phyloP scores from a whole-genome alignment of 2,329 filamentous ascomycete species.

The Zymoseptoria tritici region DNA sequence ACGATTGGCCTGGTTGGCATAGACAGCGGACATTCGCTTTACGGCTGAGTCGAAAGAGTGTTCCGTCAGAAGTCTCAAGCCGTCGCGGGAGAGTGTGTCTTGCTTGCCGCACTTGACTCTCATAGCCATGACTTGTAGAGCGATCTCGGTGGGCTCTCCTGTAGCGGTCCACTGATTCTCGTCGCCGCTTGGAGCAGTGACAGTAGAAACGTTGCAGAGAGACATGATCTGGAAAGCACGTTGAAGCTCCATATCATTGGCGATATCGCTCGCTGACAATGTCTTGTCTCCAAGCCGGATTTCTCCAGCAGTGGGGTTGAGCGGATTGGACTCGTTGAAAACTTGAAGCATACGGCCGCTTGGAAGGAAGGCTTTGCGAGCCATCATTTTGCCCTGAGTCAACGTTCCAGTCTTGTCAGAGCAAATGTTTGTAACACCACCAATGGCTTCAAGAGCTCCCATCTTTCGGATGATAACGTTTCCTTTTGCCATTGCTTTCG shows the following conservation, averaged over 20 bases:
- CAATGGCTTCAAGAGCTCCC: slow-evolving; percentile 56
- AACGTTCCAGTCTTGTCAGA: slow-evolving; percentile 62
- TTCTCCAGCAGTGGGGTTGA: slow-evolving; percentile 42
- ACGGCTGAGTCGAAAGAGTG: slow-evolving; percentile 30
- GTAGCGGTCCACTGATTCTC: slow-evolving; percentile 53
- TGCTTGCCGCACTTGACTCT: slow-evolving; percentile 43
- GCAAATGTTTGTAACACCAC: slow-evolving; percentile 59
- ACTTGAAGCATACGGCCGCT: slow-evolving; percentile 51
- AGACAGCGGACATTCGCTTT: slow-evolving; percentile 30
- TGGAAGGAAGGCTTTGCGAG: slow-evolving; percentile 53
- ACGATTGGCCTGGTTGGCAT: slow-evolving; percentile 10
- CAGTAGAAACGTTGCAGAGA: slow-evolving; percentile 56
- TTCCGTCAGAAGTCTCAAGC: slow-evolving; percentile 18
- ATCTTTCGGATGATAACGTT: slow-evolving; percentile 60
- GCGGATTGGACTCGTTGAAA: slow-evolving; percentile 47
- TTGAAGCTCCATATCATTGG: slow-evolving; percentile 40
- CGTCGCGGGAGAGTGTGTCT: slow-evolving; percentile 14
- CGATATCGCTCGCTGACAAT: slow-evolving; percentile 31
- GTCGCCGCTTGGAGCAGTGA: slow-evolving; percentile 40
- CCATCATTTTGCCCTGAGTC: slow-evolving; percentile 52
- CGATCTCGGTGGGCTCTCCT: slow-evolving; percentile 64
- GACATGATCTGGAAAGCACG: slow-evolving; percentile 53
- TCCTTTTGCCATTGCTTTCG: slow-evolving; percentile 55
- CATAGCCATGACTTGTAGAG: slow-evolving; percentile 63
- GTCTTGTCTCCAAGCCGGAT: slow-evolving; percentile 9